Conservation (phyloP, 371 early-diverging fungal species). For the Haplosporangium sp. region DNA sequence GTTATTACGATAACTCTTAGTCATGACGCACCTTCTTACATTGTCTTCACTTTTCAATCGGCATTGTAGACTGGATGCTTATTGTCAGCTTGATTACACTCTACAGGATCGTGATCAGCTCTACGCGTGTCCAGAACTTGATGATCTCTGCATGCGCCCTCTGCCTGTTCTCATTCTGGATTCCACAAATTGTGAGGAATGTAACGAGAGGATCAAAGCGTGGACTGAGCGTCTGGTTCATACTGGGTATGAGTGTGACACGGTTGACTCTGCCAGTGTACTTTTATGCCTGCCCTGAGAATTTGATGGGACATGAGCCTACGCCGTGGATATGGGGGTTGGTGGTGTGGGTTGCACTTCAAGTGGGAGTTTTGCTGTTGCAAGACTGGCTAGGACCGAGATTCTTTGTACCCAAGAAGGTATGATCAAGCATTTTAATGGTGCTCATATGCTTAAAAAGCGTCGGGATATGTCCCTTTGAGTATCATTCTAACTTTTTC, state of each 20-base stretch:
- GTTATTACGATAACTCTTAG: neutral
- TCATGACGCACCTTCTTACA: neutral
- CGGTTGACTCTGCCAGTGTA: conserved; percentile 75
- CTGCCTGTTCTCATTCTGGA: conserved; percentile 79
- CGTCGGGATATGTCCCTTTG: neutral
- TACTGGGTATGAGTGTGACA: conserved; percentile 71
- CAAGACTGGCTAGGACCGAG: conserved; percentile 81
- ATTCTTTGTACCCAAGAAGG: conserved; percentile 78
- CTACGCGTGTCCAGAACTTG: conserved; percentile 63
- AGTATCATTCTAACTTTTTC: neutral
- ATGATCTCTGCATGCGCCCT: conserved; percentile 63
- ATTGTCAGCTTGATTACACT: conserved; percentile 72
- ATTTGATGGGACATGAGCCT: conserved; percentile 64
- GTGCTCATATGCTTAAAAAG: neutral
- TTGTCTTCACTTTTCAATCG: neutral
- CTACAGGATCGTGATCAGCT: conserved; percentile 70
- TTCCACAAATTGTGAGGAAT: conserved; percentile 82
- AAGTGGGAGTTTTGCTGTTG: conserved; percentile 68
- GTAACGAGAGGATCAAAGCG: conserved; percentile 70
- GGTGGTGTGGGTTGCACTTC: conserved; percentile 67
- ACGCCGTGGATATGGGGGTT: conserved; percentile 67
- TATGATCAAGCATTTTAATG: conserved; percentile 30
- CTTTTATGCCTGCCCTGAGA: conserved; percentile 71
- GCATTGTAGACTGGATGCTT: conserved; percentile 63
- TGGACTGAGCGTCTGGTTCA: conserved; percentile 69